A percentile compares a stretch with the other conserved stretches of the same genome.
Evolutionary conservation across 108 stramenopile genomes (phyloP).

Genomic region (Chaetoceros muelleri): DNA sequence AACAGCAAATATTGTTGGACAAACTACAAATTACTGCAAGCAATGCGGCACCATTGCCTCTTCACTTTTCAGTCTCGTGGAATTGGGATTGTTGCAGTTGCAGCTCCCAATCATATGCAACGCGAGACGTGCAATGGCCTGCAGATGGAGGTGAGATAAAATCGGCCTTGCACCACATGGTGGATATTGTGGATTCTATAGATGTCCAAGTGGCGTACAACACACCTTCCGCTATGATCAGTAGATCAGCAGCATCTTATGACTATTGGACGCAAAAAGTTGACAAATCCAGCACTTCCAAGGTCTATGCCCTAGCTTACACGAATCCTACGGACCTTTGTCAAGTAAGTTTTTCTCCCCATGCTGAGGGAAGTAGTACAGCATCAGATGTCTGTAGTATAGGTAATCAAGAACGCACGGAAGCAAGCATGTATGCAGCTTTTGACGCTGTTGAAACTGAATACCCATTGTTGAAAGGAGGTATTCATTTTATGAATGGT

Average conservation of each 20-base stretch:
- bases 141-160: not conserved
- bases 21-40: not conserved
- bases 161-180: conserved; percentile 1
- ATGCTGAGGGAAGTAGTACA: not conserved
- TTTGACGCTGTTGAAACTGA: not conserved
- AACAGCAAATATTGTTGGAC: not conserved
- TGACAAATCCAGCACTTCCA: not conserved
- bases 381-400: not conserved
- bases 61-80: conserved; percentile 4
- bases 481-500: conserved; percentile 3
- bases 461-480: not conserved
- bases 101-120: not conserved
- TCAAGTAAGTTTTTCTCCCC: conserved; percentile 1
- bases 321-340: conserved; percentile 1
- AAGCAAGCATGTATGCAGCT: not conserved
- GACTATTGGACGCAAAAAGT: not conserved
- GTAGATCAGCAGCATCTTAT: not conserved
- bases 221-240: not conserved
- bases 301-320: not conserved
- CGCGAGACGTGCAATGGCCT: not conserved
- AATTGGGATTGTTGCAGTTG: conserved; percentile 4
- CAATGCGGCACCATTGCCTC: not conserved
- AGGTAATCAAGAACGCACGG: not conserved
- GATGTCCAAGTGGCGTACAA: conserved; percentile 2
- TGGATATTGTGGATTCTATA: conserved; percentile 1